Evolutionary conservation across 768 basidiomycete species (phyloP), one percentile per base, ranked within the genome.

Genomic region (Lyophyllum shimeji): DNA sequence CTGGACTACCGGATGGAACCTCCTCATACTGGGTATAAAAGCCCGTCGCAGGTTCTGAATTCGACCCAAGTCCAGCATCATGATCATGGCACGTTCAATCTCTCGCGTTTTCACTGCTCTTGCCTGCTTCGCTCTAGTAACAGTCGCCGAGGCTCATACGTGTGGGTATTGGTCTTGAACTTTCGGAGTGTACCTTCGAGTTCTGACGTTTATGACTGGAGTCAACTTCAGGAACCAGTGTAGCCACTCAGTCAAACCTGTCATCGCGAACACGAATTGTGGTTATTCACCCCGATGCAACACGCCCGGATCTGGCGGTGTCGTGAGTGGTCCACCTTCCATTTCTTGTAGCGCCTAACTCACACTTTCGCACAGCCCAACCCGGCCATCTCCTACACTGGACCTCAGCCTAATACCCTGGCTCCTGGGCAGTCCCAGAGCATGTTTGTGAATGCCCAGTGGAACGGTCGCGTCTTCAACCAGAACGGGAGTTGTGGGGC

Each of bases 401-500:
- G 72, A 6, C 59, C 67, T 8, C 74, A 76, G 50, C 74, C 74
- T 8, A 62, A 61, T 20, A 63, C 55, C 6, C 47, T 76, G 9
- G 61, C 51, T 3, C 56, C 55, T 2, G 71, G 71, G 12, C 57
- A 59, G 13, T 68, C 69, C 21, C 64, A 69, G 46, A 71, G 63
- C 8, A 33, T 76, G 40, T 58, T 51, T 2, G 65, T 74, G 29
- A 69, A 69, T 55, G 24, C 54, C 6, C 57, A 76, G 73, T 77
- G 74, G 74, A 74, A 75, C 52, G 76, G 76, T 21, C 71, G 76
- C 29, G 68, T 76, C 50, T 76, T 75, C 62, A 65, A 67, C 47
- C 69, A 74, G 55, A 73, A 72, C 54, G 72, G 74, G 2, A 42
- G 37, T 0, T 77, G 76, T 49, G 76, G 76, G 2, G 63, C 62